Evolutionary conservation across 23 red algal species (phyloP).

Genomic region (Gracilaria caudata): DNA sequence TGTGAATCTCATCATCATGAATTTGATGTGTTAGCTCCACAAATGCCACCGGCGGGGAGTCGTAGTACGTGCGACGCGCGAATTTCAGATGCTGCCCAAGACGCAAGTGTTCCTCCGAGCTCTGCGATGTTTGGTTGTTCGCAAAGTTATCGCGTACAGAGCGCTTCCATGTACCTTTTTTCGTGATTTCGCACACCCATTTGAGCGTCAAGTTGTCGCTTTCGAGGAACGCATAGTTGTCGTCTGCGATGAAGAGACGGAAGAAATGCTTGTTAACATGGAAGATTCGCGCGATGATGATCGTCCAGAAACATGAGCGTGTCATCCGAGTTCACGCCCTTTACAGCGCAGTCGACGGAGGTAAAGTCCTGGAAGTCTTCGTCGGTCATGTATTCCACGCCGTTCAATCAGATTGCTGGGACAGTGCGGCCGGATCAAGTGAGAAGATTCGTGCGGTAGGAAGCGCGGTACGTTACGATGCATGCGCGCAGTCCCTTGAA

Average conservation of each 20-base stretch:
- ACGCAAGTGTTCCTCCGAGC: constrained; percentile 11
- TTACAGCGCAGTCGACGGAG: not conserved
- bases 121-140: constrained; percentile 5
- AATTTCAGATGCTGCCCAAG: not conserved
- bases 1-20: not conserved
- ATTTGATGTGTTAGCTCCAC: not conserved
- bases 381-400: constrained; percentile 22
- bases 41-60: constrained; percentile 10
- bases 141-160: constrained; percentile 26
- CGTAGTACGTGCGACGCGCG: constrained; percentile 5
- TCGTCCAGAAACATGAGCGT: constrained; percentile 48
- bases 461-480: constrained; percentile 10
- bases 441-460: constrained; percentile 25
- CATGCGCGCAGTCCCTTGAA: constrained; percentile 38
- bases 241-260: constrained; percentile 30
- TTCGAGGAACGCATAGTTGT: constrained; percentile 21
- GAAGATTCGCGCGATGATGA: constrained; percentile 39
- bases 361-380: constrained; percentile 9
- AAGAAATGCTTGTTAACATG: not conserved
- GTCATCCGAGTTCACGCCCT: not conserved
- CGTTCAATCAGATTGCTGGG: not conserved
- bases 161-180: not conserved
- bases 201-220: constrained; percentile 40
- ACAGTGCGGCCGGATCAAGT: not conserved
- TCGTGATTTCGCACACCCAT: constrained; percentile 33